Conservation (phyloP, 768 basidiomycete genomes). For the Naganishia vaughanmartiniae region DNA sequence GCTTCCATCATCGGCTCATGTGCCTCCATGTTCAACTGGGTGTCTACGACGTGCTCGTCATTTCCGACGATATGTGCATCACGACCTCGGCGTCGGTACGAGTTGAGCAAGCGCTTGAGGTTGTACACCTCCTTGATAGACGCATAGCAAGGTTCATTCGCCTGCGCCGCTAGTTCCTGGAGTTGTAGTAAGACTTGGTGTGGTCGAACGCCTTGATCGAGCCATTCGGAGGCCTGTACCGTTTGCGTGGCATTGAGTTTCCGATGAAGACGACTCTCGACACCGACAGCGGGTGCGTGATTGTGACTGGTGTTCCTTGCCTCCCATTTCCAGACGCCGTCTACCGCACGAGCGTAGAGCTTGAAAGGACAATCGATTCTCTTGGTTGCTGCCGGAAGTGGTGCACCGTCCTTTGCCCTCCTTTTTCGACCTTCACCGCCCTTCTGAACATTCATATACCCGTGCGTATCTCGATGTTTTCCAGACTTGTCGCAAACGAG, state of each 20-base stretch:
- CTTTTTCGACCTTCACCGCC: conserved; percentile 21
- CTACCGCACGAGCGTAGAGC: conserved; percentile 17
- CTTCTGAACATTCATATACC: conserved; percentile 11
- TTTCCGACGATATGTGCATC: not conserved
- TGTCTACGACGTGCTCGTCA: conserved; percentile 11
- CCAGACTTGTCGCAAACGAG: conserved; percentile 24
- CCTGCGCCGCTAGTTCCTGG: not conserved
- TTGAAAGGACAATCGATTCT: conserved; percentile 20
- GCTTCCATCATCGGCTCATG: not conserved
- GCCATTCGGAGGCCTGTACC: conserved; percentile 21
- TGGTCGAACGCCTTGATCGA: conserved; percentile 21
- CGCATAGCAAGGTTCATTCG: conserved; percentile 11
- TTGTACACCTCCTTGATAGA: conserved; percentile 16
- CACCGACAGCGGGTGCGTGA: conserved; percentile 11
- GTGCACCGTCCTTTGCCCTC: conserved; percentile 18
- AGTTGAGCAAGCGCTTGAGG: conserved; percentile 13
- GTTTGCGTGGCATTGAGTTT: conserved; percentile 22
- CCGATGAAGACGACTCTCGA: conserved; percentile 13
- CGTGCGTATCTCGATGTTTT: conserved; percentile 11
- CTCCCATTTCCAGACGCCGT: conserved; percentile 23
- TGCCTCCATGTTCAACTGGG: not conserved
- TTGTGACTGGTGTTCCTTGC: not conserved
- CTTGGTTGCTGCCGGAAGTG: conserved; percentile 19
- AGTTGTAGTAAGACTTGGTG: conserved; percentile 16
- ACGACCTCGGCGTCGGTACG: conserved; percentile 11